Evolutionary conservation across 495 filamentous ascomycete genomes (phyloP).

Genomic region (Neurospora sp.): DNA sequence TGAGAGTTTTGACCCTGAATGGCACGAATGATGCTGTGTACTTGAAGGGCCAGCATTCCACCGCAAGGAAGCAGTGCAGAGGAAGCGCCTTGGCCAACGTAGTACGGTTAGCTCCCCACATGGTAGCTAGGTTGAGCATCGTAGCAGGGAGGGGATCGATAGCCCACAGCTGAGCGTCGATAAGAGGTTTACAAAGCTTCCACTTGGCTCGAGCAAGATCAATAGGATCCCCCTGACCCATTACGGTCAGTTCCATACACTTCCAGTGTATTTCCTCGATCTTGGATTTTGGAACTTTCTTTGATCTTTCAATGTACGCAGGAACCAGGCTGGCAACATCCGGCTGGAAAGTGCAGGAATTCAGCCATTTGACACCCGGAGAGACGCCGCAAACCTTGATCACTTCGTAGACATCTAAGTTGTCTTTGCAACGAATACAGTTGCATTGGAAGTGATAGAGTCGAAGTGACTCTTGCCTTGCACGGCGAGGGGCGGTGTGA

Average conservation of each 20-base stretch:
- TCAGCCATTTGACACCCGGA: not conserved
- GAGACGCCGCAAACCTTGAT: not conserved
- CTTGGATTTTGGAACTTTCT: conserved; percentile 1
- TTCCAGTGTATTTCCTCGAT: conserved; percentile 16
- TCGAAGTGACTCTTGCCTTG: conserved; percentile 23
- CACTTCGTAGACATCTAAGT: conserved; percentile 36
- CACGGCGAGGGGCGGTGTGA: conserved; percentile 17
- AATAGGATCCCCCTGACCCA: conserved; percentile 3
- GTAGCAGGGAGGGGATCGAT: conserved; percentile 27
- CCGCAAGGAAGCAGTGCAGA: conserved; percentile 26
- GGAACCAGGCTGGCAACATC: conserved; percentile 15
- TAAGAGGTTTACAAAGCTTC: conserved; percentile 27
- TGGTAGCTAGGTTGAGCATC: conserved; percentile 13
- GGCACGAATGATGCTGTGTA: conserved; percentile 26
- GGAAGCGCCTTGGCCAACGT: conserved; percentile 24
- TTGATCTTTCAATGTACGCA: conserved; percentile 17
- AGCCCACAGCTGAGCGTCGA: conserved; percentile 26
- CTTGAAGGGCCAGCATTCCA: conserved; percentile 27
- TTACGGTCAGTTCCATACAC: conserved; percentile 3
- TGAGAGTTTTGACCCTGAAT: conserved; percentile 26
- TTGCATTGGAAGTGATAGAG: conserved; percentile 34
- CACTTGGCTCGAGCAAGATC: conserved; percentile 17
- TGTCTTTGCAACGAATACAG: conserved; percentile 29
- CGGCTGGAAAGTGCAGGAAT: not conserved
- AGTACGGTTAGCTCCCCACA: conserved; percentile 14